Evolutionary conservation across 169 alveolate species (phyloP), one percentile per base, ranked within the genome.

Genomic region (Plasmodium vivax): DNA sequence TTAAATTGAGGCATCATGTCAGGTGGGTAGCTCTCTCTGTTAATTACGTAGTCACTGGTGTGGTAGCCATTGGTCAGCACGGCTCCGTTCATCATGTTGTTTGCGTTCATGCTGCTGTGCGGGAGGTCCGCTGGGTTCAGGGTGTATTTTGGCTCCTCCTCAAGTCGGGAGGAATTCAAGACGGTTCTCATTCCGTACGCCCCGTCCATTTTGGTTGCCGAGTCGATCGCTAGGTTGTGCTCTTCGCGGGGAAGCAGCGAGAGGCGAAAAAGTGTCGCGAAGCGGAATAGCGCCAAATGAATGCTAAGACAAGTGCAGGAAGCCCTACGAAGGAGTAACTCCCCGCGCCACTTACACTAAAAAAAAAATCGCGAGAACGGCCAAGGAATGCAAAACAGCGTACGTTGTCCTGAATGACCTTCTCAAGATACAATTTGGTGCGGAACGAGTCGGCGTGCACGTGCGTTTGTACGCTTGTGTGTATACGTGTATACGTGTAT

Each of bases 41-140:
- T 72, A 14, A 41, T 32, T 16, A 80, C 74, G 68, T 34, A 90
- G 8, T 90, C 94, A 68, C 74, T 74, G 3, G 47, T 34, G 74
- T 68, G 68, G 74, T 82, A 79, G 6, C 58, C 91, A 81, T 90
- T 90, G 27, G 85, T 72, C 34, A 90, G 81, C 30, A 58, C 94
- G 27, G 92, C 56, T 62, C 94, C 94, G 36, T 90, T 79, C 94
- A 90, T 90, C 71, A 90, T 68, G 54, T 90, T 81, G 73, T 90
- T 90, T 80, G 83, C 34, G 36, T 81, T 90, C 94, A 80, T 90
- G 68, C 80, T 90, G 16, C 10, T 74, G 36, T 90, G 68, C 14
- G 71, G 51, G 36, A 90, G 54, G 73, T 90, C 91, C 2, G 36
- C 45, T 80, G 94, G 45, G 75, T 43, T 81, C 80, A 71, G 45